Conservation (phyloP, 2,329 filamentous ascomycete genomes). For the Alternaria panax region DNA sequence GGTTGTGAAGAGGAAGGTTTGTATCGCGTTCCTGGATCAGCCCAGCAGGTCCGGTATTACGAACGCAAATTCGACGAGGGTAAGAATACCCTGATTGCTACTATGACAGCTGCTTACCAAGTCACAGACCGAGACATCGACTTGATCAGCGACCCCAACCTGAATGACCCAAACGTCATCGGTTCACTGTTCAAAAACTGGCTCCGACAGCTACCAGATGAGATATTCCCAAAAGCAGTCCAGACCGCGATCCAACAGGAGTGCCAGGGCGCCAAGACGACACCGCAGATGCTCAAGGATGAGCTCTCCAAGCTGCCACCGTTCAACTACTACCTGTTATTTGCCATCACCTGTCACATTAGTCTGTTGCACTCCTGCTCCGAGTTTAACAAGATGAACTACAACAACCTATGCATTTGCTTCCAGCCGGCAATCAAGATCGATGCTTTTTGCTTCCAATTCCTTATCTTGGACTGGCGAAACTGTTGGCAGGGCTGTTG, state of each 20-base stretch:
- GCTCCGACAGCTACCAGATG: conserved; percentile 92
- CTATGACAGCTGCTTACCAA: conserved; percentile 18
- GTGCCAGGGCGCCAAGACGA: conserved; percentile 78
- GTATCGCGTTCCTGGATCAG: conserved; percentile 90
- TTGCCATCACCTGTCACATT: conserved; percentile 95
- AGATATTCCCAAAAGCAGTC: conserved; percentile 84
- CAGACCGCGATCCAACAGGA: conserved; percentile 83
- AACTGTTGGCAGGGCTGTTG: conserved; percentile 97
- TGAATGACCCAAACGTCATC: conserved; percentile 96
- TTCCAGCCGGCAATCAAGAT: conserved; percentile 98
- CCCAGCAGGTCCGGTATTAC: conserved; percentile 90
- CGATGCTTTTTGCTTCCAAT: conserved; percentile 93
- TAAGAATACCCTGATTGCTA: conserved; percentile 48
- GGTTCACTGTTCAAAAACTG: conserved; percentile 96
- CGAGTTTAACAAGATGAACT: conserved; percentile 98
- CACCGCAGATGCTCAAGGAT: conserved; percentile 86
- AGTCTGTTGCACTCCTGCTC: conserved; percentile 89
- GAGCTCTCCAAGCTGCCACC: conserved; percentile 93
- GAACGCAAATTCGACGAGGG: conserved; percentile 88
- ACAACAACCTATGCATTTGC: conserved; percentile 92
- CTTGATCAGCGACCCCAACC: conserved; percentile 82
- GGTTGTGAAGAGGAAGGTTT: conserved; percentile 92
- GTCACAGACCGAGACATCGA: conserved; percentile 81
- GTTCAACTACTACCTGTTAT: conserved; percentile 97
- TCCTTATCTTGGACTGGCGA: conserved; percentile 92